phyloP scores from a whole-genome alignment of 306 rosid genomes.

The Sesbania bispinosa region DNA sequence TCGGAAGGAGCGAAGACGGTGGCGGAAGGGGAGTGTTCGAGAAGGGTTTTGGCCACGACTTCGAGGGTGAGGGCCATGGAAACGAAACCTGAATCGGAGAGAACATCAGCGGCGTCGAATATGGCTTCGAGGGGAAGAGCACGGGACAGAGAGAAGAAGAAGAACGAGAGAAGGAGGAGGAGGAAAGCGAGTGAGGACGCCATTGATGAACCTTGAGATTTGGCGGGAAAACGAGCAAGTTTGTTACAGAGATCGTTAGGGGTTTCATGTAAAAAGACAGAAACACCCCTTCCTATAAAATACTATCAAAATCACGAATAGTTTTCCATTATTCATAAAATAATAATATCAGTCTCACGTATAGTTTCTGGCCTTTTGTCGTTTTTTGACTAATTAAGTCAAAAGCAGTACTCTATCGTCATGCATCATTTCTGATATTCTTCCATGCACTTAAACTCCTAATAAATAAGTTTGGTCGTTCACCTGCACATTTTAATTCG shows the following conservation, averaged over 20 bases:
- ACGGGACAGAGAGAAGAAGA: slow-evolving; percentile 31
- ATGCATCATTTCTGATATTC: slow-evolving; percentile 29
- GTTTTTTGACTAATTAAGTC: slow-evolving; percentile 16
- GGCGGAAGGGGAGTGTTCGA: slow-evolving; percentile 49
- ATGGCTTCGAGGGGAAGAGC: slow-evolving; percentile 48
- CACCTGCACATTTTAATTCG: slow-evolving; percentile 41
- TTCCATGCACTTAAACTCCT: slow-evolving; percentile 5
- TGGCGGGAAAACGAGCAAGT: slow-evolving; percentile 32
- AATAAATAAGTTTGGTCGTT: slow-evolving; percentile 41
- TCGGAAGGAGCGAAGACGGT: slow-evolving; percentile 86
- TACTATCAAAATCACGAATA: too few relatives aligned
- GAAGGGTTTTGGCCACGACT: slow-evolving; percentile 43
- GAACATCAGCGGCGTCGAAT: slow-evolving; percentile 62
- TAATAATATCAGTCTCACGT: too few relatives aligned
- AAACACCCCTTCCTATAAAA: slow-evolving; percentile 8
- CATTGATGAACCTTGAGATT: slow-evolving; percentile 50
- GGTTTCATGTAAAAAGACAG: neutral
- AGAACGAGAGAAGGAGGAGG: slow-evolving; percentile 16
- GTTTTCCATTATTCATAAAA: too few relatives aligned
- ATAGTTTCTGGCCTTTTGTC: neutral
- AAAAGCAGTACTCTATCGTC: neutral
- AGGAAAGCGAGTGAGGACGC: slow-evolving; percentile 31
- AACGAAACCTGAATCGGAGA: slow-evolving; percentile 57
- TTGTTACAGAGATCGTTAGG: too few relatives aligned
- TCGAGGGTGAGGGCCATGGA: slow-evolving; percentile 80